A percentile compares a stretch with the other conserved stretches of the same genome.
phyloP scores from a whole-genome alignment of 768 basidiomycete genomes.

The Lentinula sp. region DNA sequence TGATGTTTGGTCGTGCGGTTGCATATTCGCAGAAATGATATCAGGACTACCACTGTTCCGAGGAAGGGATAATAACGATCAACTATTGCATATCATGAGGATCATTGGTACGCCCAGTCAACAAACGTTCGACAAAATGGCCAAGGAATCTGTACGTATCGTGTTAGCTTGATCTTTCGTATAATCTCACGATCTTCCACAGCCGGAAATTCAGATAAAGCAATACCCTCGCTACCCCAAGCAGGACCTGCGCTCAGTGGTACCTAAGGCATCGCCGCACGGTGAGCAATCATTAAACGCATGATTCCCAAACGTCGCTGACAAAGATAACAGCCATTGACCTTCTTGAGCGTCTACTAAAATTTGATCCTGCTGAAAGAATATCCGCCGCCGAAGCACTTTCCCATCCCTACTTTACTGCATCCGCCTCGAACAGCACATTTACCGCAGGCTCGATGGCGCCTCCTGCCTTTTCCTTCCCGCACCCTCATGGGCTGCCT shows the following conservation, averaged over 20 bases:
- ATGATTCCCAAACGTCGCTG: neutral
- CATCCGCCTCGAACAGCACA: slow-evolving; percentile 34
- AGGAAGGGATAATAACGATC: slow-evolving; percentile 95
- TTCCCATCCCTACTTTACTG: slow-evolving; percentile 86
- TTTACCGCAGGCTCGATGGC: slow-evolving; percentile 54
- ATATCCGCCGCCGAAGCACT: slow-evolving; percentile 90
- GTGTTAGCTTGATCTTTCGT: neutral
- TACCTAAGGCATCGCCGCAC: slow-evolving; percentile 82
- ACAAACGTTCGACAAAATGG: slow-evolving; percentile 80
- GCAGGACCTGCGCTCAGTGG: slow-evolving; percentile 71
- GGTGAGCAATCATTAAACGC: slow-evolving; percentile 35
- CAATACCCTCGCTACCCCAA: slow-evolving; percentile 85
- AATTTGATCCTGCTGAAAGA: slow-evolving; percentile 92
- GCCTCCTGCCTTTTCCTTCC: slow-evolving; percentile 64
- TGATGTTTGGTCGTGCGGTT: slow-evolving; percentile 98
- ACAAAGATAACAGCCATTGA: slow-evolving; percentile 62
- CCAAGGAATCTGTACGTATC: slow-evolving; percentile 74
- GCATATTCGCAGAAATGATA: slow-evolving; percentile 99
- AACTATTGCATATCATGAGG: slow-evolving; percentile 95
- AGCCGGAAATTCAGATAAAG: slow-evolving; percentile 83
- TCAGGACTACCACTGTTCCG: slow-evolving; percentile 94
- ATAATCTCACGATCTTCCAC: slow-evolving; percentile 7
- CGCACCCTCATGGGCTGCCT: slow-evolving; percentile 51
- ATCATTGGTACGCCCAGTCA: slow-evolving; percentile 95
- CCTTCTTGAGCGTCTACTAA: slow-evolving; percentile 88